Evolutionary conservation across 371 early-diverging fungal genomes (phyloP).

Genomic region (Mucor mucedo): DNA sequence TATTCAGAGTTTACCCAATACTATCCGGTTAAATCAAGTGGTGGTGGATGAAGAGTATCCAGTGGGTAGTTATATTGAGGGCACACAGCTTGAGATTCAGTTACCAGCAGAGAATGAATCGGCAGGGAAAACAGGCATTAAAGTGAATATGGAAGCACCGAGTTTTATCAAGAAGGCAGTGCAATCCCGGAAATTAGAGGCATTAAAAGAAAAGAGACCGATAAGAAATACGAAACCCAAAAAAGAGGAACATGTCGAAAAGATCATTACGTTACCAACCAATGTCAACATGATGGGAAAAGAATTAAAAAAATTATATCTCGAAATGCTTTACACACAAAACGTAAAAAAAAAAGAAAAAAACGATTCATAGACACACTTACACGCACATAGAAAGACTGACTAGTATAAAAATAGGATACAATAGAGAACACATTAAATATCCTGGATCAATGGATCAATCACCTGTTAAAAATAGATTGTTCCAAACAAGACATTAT

Average conservation of each 20-base stretch:
- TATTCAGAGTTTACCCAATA: conserved; percentile 4
- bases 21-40: background rate
- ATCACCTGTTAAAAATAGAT: conserved; percentile 4
- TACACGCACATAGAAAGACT: too few relatives aligned
- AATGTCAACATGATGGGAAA: conserved; percentile 15
- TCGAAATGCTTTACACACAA: conserved; percentile 25
- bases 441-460: conserved; percentile 15
- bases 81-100: background rate
- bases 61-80: background rate
- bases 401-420: background rate
- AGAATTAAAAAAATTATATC: conserved; percentile 18
- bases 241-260: background rate
- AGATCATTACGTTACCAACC: conserved; percentile 11
- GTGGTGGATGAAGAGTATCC: conserved; percentile 6
- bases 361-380: background rate
- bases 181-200: background rate
- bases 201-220: background rate
- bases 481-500: conserved; percentile 16
- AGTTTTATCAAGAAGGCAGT: background rate
- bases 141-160: background rate
- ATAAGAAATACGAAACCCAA: background rate
- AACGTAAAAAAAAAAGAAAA: conserved; percentile 8
- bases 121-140: background rate
- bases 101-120: background rate
- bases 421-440: conserved; percentile 6